These are phyloP conservation scores for Trichoderma sp. DNA, from an alignment of 2,329 filamentous ascomycete genomes.

Conservation along the genomic window DNA sequence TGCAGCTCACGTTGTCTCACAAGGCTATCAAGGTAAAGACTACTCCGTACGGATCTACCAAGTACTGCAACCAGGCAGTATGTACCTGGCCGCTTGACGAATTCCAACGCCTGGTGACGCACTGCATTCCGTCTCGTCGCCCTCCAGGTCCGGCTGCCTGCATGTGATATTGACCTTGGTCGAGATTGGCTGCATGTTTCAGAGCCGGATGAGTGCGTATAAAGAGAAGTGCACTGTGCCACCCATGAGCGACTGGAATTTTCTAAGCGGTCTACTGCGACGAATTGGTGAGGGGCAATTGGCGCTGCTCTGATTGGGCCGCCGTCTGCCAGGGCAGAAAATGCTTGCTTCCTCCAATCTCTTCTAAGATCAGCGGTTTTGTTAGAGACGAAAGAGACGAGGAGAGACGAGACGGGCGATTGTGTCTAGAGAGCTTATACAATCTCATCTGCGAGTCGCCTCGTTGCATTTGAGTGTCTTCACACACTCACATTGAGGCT, in stretches of 20 bases:
- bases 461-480: too few relatives aligned
- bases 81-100: too few relatives aligned
- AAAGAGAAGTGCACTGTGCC: too few relatives aligned
- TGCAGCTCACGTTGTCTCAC: too few relatives aligned
- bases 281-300: background rate
- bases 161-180: constrained; percentile 6
- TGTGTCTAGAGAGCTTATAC: too few relatives aligned
- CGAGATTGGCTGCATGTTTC: background rate
- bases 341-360: constrained; percentile 16
- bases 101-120: too few relatives aligned
- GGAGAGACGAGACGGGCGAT: too few relatives aligned
- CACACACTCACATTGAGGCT: background rate
- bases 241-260: background rate
- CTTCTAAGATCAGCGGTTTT: constrained; percentile 12
- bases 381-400: background rate
- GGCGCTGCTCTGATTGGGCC: constrained; percentile 17
- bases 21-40: too few relatives aligned
- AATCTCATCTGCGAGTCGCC: too few relatives aligned
- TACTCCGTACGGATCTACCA: too few relatives aligned
- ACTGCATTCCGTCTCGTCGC: background rate
- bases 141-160: background rate
- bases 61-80: too few relatives aligned
- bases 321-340: background rate
- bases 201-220: background rate
- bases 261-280: constrained; percentile 12